Base-by-base conservation (phyloP, 106 monocot genomes). In the Alisma plantagoaquatica region DNA sequence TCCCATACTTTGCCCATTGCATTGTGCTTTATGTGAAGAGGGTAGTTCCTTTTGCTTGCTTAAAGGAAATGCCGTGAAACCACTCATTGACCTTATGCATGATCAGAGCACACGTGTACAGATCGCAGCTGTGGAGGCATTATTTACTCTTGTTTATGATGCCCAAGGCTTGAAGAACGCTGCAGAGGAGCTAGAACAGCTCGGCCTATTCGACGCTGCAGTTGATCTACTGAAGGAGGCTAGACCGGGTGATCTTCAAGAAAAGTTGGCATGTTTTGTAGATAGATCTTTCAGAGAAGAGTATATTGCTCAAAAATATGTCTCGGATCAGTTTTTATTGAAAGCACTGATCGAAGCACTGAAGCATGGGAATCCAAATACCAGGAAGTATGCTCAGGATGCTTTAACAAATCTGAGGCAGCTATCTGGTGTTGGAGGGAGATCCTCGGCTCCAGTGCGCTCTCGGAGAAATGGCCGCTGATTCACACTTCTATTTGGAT, bases 361-460 rank as follows among this genome's bases (percentile, higher is more conserved):
- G 18, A 68, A 53, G 46, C 51, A 72, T 43, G 77, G 77, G 14
- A 67, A 51, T 54, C 26, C 44, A 6, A 69, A 69, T 33, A 65
- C 78, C 4, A 78, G 38, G 54, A 64, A 60, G 59, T 28, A 50
- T 68, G 69, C 65, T 16, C 78, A 69, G 51, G 69, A 69, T 49
- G 68, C 61, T 12, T 61, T 78, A 12, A 68, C 69, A 8, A 73
- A 69, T 27, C 43, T 78, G 41, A 73, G 69, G 29, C 53, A 73
- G 57, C 29, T 78, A 54, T 78, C 73, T 18, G 78, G 73, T 23
- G 64, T 78, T 31, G 78, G 78, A 30, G 61, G 68, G 17, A 73
- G 47, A 33, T 35, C 21, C 10, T 64, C 56, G n/a, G n/a, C n/a
- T n/a, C n/a, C n/a, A n/a, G n/a, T n/a, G n/a, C n/a, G n/a, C n/a